Conservation (phyloP, 1,284 basidiomycete genomes). For the Vanrija pseudolonga region DNA sequence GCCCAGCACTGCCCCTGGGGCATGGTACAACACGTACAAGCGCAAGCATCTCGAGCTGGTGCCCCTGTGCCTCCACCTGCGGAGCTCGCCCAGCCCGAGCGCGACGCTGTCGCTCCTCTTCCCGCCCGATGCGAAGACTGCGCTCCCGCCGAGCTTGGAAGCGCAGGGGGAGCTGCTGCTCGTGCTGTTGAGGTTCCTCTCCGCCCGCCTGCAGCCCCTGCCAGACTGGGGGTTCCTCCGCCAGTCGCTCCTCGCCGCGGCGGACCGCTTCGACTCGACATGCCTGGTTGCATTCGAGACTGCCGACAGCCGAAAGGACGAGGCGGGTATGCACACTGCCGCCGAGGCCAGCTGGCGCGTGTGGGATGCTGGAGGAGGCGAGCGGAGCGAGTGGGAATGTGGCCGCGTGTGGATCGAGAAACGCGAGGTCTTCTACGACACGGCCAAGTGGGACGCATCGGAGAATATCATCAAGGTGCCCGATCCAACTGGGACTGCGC, state of each 20-base stretch:
- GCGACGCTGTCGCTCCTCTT: conserved; percentile 54
- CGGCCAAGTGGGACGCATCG: conserved; percentile 69
- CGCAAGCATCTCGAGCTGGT: conserved; percentile 33
- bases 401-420: conserved; percentile 91
- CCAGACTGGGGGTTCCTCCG: conserved; percentile 62
- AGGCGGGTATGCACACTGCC: conserved; percentile 68
- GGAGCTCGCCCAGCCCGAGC: conserved; percentile 57
- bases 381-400: conserved; percentile 74
- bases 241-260: conserved; percentile 66
- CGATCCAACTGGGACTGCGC: conserved; percentile 27
- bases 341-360: conserved; percentile 82
- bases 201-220: conserved; percentile 60
- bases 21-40: conserved; percentile 41
- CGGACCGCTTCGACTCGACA: conserved; percentile 81
- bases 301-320: conserved; percentile 68
- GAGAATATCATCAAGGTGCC: conserved; percentile 71
- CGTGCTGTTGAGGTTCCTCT: conserved; percentile 58
- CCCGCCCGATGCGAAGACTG: conserved; percentile 52
- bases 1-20: conserved; percentile 20
- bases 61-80: conserved; percentile 37
- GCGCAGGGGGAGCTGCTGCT: conserved; percentile 36
- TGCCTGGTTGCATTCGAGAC: conserved; percentile 78
- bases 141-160: conserved; percentile 23
- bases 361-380: conserved; percentile 52
- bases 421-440: conserved; percentile 86